Percentiles rank a stretch among this genome's conserved stretches.
These are phyloP conservation scores for Lichtheimia ornata DNA, from an alignment of 371 early-diverging fungal genomes.

Conservation along the genomic window DNA sequence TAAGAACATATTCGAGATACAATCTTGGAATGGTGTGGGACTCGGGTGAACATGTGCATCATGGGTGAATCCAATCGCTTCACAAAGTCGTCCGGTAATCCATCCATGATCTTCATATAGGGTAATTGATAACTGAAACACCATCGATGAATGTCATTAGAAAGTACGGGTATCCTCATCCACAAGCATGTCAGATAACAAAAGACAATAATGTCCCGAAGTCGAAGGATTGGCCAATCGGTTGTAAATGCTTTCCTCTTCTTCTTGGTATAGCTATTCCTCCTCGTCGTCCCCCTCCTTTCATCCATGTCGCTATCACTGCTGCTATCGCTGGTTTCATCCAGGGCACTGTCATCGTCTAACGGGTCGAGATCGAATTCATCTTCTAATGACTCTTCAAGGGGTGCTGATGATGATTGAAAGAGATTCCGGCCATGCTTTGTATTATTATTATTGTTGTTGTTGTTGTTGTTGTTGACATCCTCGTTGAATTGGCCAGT, in stretches of 20 bases:
- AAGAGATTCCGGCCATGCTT: no score
- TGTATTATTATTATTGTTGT: not conserved
- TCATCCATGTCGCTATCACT: not conserved
- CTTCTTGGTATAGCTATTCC: not conserved
- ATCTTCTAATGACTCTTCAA: constrained; percentile 1
- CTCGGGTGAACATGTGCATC: not conserved
- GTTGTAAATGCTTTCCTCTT: not conserved
- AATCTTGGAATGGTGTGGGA: not conserved
- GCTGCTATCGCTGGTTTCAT: no score
- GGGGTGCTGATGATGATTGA: not conserved
- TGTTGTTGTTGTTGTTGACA: no score
- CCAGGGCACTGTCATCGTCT: not conserved
- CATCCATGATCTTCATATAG: not conserved
- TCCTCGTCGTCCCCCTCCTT: not conserved
- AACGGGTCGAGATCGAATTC: not conserved
- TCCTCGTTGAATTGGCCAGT: not conserved
- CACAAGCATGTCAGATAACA: constrained; percentile 3
- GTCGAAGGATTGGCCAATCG: constrained; percentile 3
- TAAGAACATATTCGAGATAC: not conserved
- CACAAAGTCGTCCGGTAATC: not conserved
- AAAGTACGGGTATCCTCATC: constrained; percentile 1
- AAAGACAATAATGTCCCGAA: not conserved
- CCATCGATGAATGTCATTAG: constrained; percentile 1
- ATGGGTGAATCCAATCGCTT: not conserved
- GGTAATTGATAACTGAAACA: constrained; percentile 1